Evolutionary conservation across 306 rosid species (phyloP).

Genomic region (Pterocarpus macrocarpus): DNA sequence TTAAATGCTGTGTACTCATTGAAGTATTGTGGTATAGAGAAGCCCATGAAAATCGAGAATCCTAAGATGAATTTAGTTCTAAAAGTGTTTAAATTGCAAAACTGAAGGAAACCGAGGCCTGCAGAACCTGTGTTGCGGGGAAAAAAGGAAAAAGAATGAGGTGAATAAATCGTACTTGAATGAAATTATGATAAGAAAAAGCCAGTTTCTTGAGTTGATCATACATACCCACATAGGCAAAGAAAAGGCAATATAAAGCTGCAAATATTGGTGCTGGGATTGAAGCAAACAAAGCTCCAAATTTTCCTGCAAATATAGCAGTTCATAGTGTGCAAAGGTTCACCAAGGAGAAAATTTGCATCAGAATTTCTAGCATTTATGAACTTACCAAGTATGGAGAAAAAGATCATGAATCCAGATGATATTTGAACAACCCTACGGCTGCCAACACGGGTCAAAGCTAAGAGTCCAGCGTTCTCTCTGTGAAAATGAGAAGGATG

Average conservation of each 20-base stretch:
- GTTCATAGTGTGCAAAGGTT: conserved; percentile 28
- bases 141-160: neutral
- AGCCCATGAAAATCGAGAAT: conserved; percentile 86
- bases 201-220: conserved; percentile 23
- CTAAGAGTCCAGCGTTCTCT: conserved; percentile 91
- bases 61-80: conserved; percentile 80
- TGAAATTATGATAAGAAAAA: conserved; percentile 29
- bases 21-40: conserved; percentile 95
- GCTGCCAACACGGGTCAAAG: conserved; percentile 92
- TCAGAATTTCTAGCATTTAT: conserved; percentile 4
- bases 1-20: conserved; percentile 81
- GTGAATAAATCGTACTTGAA: conserved; percentile 26
- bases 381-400: conserved; percentile 83
- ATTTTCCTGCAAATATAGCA: conserved; percentile 70
- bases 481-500: conserved; percentile 51
- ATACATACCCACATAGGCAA: conserved; percentile 92
- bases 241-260: conserved; percentile 88
- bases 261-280: conserved; percentile 86
- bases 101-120: conserved; percentile 89
- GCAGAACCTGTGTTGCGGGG: conserved; percentile 76
- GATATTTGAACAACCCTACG: conserved; percentile 95
- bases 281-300: conserved; percentile 96
- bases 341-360: neutral
- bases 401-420: conserved; percentile 95
- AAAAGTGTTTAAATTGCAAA: conserved; percentile 92